Base-by-base conservation (phyloP, 139 green algal species). In the Trebouxia sp. region DNA sequence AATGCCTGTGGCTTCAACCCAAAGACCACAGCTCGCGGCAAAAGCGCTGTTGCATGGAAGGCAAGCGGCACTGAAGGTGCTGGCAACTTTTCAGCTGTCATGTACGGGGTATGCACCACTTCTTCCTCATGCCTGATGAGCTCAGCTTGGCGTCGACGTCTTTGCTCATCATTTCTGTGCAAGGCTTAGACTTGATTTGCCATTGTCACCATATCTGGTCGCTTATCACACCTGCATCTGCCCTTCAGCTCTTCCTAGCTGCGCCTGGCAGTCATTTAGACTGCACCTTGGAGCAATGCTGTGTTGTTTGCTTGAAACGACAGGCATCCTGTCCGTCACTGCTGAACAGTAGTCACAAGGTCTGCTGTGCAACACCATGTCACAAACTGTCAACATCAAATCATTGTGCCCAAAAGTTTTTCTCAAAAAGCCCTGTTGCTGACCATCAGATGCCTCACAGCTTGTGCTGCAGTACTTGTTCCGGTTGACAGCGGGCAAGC, bases 41-140 rank as follows among this genome's bases (percentile, higher is more conserved):
- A 56, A 77, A 51, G 42, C 24, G 41, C 43, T 43, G 45, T 55
- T 43, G 72, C 72, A 14, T 65, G 37, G 72, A 62, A 43, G 43
- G n/a, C 43, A 14, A 79, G 37, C 9, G 67, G 38, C 30, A 43
- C 37, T 42, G 45, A 74, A 42, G 76, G 65, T 45, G 82, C 84
- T 51, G 88, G 88, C 39, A 81, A 92, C 55, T 92, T 92, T 76
- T 47, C 84, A 30, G 58, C 75, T 14, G 70, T 82, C 26, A 88
- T 89, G 85, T 74, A 89, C 24, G 72, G 85, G 48, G 85, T 89
- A 51, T n/a, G 15, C 20, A 58, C 26, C 28, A 83, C 12, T 3
- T 56, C 14, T 56, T 37, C 30, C 11, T 55, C 39, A 45, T 28
- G 26, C 14, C 15, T 32, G 22, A 26, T 79, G 6, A 8, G n/a